Evolutionary conservation across 352 stramenopile genomes (phyloP).

Genomic region (Pythium angustatum): DNA sequence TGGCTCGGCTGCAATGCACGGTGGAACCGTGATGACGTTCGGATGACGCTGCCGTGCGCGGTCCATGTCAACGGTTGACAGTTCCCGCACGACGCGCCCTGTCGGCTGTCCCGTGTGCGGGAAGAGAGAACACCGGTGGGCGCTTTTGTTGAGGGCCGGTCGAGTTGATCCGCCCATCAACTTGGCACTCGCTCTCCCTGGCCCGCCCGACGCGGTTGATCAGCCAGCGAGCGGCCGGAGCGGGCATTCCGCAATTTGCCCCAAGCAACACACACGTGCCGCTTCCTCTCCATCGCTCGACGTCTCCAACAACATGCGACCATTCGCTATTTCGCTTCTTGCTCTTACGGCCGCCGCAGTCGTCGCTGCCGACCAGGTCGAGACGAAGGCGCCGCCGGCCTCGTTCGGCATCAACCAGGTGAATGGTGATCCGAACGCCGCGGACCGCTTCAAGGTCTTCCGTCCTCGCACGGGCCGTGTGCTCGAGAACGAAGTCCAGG

Average conservation of each 20-base stretch:
- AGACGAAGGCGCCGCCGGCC: neutral
- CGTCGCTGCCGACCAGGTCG: neutral
- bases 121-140: neutral
- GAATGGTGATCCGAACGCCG: neutral
- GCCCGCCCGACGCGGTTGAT: no score
- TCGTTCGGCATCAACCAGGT: conserved; percentile 8
- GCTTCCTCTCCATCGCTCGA: neutral
- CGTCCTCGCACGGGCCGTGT: conserved; percentile 8
- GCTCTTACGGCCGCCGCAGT: neutral
- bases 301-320: neutral
- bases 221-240: no score
- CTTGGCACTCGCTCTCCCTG: neutral
- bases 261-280: neutral
- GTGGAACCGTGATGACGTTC: no score
- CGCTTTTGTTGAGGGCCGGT: neutral
- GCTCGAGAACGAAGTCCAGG: neutral
- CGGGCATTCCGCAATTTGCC: conserved; percentile 7
- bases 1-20: neutral
- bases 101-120: no score
- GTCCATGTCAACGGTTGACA: neutral
- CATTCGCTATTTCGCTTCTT: neutral
- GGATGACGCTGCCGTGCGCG: neutral
- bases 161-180: neutral
- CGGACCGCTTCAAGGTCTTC: conserved; percentile 5
- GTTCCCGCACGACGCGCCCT: neutral